A percentile compares a stretch with the other conserved stretches of the same genome.
Conservation (phyloP, 495 filamentous ascomycete species). For the Annulohypoxylon maeteangense region DNA sequence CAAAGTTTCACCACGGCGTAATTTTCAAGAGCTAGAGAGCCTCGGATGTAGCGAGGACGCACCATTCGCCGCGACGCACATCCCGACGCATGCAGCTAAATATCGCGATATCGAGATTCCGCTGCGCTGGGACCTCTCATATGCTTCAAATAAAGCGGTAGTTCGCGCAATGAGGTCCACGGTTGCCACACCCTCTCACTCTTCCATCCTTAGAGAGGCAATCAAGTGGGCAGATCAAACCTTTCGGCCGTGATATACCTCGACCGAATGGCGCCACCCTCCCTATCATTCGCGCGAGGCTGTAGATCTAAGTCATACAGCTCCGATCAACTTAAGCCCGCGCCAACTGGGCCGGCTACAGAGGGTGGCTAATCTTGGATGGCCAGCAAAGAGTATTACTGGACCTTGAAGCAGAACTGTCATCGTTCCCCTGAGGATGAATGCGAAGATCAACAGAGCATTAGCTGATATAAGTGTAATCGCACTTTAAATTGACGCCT, state of each 20-base stretch:
- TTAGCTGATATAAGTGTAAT: constrained; percentile 33
- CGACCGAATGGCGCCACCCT: constrained; percentile 26
- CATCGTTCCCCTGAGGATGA: constrained; percentile 42
- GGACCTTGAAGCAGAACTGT: constrained; percentile 40
- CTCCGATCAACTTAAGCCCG: constrained; percentile 27
- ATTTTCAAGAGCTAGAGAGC: constrained; percentile 14
- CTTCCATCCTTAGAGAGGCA: constrained; percentile 14
- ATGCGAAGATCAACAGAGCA: constrained; percentile 30
- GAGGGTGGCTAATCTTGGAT: constrained; percentile 41
- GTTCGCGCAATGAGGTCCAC: constrained; percentile 28
- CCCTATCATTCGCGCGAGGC: constrained; percentile 28
- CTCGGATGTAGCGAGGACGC: constrained; percentile 34
- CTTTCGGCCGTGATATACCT: constrained; percentile 14
- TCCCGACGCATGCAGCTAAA: constrained; percentile 40
- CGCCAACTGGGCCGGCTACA: constrained; percentile 39
- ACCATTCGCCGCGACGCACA: constrained; percentile 33
- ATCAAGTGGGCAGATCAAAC: constrained; percentile 11
- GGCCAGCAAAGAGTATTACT: constrained; percentile 39
- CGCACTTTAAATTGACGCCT: constrained; percentile 31
- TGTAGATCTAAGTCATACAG: constrained; percentile 38
- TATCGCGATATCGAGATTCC: constrained; percentile 44
- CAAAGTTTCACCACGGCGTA: constrained; percentile 44
- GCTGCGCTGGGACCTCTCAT: constrained; percentile 40
- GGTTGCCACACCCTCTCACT: constrained; percentile 18
- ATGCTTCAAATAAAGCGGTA: constrained; percentile 24